A percentile compares a stretch with the other conserved stretches of the same genome.
These are phyloP conservation scores for Mycena capillaripes DNA, from an alignment of 768 basidiomycete genomes.

Conservation along the genomic window DNA sequence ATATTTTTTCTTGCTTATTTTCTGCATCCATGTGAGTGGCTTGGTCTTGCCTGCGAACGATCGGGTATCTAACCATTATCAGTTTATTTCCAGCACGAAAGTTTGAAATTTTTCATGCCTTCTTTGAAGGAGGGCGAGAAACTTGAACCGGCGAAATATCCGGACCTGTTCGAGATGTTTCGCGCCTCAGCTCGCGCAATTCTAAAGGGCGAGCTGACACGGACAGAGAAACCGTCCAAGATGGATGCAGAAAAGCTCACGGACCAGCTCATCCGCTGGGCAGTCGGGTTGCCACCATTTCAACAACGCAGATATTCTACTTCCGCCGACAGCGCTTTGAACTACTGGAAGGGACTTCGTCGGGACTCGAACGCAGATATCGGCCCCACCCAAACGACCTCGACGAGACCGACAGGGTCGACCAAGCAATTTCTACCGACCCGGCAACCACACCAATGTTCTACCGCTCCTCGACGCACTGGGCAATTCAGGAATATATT, in stretches of 20 bases:
- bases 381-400: slow-evolving; percentile 28
- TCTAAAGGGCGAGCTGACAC: slow-evolving; percentile 39
- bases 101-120: slow-evolving; percentile 39
- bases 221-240: slow-evolving; percentile 20
- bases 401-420: slow-evolving; percentile 14
- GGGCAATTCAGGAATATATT: slow-evolving; percentile 8
- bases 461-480: background rate
- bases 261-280: slow-evolving; percentile 39
- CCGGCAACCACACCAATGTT: background rate
- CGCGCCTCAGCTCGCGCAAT: slow-evolving; percentile 31
- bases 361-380: slow-evolving; percentile 41
- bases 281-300: slow-evolving; percentile 4
- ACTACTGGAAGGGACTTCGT: slow-evolving; percentile 40
- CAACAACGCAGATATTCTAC: slow-evolving; percentile 9
- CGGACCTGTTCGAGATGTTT: slow-evolving; percentile 30
- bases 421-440: background rate
- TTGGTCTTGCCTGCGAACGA: background rate
- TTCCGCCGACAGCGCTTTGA: slow-evolving; percentile 31
- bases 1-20: slow-evolving; percentile 47
- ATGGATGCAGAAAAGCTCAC: slow-evolving; percentile 34
- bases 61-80: background rate
- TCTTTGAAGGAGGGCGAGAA: slow-evolving; percentile 28
- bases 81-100: slow-evolving; percentile 38
- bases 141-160: slow-evolving; percentile 16
- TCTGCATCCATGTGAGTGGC: slow-evolving; percentile 43